A percentile compares a stretch with the other conserved stretches of the same genome.
Evolutionary conservation across 2,329 filamentous ascomycete genomes (phyloP).

Genomic region (Elsinoe australis): DNA sequence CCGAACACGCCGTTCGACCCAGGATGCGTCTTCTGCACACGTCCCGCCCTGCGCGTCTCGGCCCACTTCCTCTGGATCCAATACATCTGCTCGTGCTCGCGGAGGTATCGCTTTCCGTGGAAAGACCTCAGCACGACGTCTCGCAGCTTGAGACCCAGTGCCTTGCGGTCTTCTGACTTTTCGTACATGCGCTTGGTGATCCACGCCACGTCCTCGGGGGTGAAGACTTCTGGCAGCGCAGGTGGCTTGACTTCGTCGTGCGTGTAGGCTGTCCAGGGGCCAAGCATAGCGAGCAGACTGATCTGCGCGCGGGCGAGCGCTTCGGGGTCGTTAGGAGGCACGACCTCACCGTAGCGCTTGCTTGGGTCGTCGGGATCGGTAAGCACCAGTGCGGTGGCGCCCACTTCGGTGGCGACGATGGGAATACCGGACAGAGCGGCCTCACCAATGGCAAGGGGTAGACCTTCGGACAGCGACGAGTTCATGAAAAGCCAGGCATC

Average conservation of each 20-base stretch:
- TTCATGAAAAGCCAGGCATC: slow-evolving; percentile 44
- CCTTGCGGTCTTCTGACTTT: slow-evolving; percentile 48
- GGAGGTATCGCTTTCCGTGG: slow-evolving; percentile 51
- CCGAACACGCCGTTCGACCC: slow-evolving; percentile 16
- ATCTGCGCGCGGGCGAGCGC: slow-evolving; percentile 55
- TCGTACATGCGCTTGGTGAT: slow-evolving; percentile 54
- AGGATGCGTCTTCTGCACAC: slow-evolving; percentile 15
- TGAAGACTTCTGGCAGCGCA: slow-evolving; percentile 44
- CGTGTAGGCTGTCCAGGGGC: slow-evolving; percentile 53
- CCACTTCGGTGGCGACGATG: slow-evolving; percentile 50
- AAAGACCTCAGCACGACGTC: slow-evolving; percentile 53
- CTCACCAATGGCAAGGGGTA: slow-evolving; percentile 51
- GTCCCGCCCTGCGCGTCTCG: slow-evolving; percentile 16
- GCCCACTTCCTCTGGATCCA: slow-evolving; percentile 23
- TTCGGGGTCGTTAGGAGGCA: slow-evolving; percentile 55
- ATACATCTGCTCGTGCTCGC: slow-evolving; percentile 32
- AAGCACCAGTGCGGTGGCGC: slow-evolving; percentile 47
- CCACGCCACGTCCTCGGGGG: slow-evolving; percentile 43
- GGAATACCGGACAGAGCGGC: slow-evolving; percentile 51
- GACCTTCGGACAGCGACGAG: slow-evolving; percentile 49
- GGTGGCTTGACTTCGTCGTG: slow-evolving; percentile 40
- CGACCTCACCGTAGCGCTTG: slow-evolving; percentile 53
- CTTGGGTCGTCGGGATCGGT: slow-evolving; percentile 42
- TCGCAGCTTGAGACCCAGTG: slow-evolving; percentile 51
- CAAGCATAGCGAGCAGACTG: slow-evolving; percentile 53